phyloP scores from a whole-genome alignment of 208 protist genomes.

The Trypanosomatidae sp. region DNA sequence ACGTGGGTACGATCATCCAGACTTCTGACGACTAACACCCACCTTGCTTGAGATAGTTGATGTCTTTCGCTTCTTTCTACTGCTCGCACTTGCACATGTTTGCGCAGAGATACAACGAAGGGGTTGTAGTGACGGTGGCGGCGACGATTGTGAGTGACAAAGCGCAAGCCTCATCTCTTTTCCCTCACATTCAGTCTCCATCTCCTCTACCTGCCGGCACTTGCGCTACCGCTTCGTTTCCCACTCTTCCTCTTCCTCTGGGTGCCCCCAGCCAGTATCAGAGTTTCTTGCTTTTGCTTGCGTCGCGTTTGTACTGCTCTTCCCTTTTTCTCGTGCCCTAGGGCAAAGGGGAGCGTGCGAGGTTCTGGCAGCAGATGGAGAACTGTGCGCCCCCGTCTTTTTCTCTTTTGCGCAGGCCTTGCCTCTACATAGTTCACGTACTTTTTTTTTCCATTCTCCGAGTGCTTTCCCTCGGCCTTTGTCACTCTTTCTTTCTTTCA shows the following conservation, averaged over 20 bases:
- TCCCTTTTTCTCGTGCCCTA: background rate
- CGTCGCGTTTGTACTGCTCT: background rate
- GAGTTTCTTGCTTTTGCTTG: background rate
- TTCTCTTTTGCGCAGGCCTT: background rate
- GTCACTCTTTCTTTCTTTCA: conserved; percentile 15
- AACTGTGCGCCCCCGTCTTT: background rate
- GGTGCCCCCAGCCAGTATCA: background rate
- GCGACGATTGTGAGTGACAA: background rate
- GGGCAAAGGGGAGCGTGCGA: background rate
- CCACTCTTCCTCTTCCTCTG: background rate
- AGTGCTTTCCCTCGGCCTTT: conserved; percentile 5
- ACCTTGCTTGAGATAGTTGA: background rate
- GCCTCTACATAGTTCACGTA: conserved; percentile 22
- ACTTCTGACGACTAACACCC: conserved; percentile 41
- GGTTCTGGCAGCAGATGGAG: background rate
- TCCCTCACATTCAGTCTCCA: background rate
- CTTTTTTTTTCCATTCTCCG: background rate
- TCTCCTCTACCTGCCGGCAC: background rate
- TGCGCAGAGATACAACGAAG: background rate
- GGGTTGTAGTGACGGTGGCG: background rate
- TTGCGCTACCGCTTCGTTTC: background rate
- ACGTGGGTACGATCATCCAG: conserved; percentile 72
- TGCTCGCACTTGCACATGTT: background rate
- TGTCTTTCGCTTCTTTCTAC: background rate
- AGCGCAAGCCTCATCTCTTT: background rate